Base-by-base conservation (phyloP, 805 yeast genomes). In the Cyberlindnera bimundalis region DNA sequence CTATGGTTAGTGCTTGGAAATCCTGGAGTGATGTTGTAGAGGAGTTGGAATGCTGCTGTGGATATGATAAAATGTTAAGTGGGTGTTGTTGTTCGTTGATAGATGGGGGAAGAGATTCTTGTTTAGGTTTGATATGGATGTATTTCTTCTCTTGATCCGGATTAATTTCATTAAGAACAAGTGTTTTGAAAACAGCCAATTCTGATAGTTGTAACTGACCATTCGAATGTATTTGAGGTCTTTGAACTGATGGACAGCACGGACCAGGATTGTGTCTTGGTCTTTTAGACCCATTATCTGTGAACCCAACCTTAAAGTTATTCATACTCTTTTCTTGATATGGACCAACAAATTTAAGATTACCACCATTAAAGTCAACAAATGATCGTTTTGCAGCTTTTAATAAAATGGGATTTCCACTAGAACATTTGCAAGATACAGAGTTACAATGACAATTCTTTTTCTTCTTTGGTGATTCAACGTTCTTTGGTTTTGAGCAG, bases 301-400 rank as follows among this genome's bases (percentile, higher is more conserved):
- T 23, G 10, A 16, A 19, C 2, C 35, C 37, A 2, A 50, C 21
- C 12, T 47, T 44, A 37, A 56, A 54, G 15, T 39, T 51, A 21
- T 39, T 48, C 27, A 47, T 40, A 10, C 45, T 32, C 3, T 48
- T 40, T 2, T 48, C 53, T 14, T 38, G 51, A 19, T 50, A 55
- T 11, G 60, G 58, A 3, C 55, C 62, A 18, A 56, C 53, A 32
- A 44, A 53, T 26, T 55, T 53, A 5, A 56, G 24, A 10, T 45
- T 46, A 9, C 62, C 62, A 35, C 47, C 50, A 17, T 47, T 45
- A 18, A 56, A 52, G 34, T 56, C 57, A 10, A 56, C 61, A 32
- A 50, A 50, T 25, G 52, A 48, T 39, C 55, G 47, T 28, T 54
- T 55, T 0, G 60, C 47, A 3, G 62, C 60, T 18, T 45, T 51